Conservation (phyloP, 257 asterid species). For the Paulownia fortunei region DNA sequence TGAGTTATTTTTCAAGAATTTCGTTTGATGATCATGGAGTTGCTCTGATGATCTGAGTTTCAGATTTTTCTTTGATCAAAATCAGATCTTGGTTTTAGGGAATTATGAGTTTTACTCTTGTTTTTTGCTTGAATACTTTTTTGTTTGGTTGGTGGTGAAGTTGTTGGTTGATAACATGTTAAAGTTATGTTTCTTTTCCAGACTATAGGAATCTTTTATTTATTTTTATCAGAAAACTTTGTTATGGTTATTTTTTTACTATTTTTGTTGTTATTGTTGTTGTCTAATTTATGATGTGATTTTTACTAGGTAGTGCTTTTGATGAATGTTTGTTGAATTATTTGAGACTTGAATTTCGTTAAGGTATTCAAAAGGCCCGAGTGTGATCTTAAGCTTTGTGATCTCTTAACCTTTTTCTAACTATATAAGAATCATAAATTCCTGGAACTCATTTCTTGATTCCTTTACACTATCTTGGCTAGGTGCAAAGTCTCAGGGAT, state of each 20-base stretch:
- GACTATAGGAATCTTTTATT: neutral
- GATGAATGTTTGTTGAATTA: conserved; percentile 29
- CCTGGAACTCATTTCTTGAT: conserved; percentile 9
- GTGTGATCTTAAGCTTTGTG: conserved; percentile 24
- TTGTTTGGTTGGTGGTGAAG: conserved; percentile 21
- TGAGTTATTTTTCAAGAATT: neutral
- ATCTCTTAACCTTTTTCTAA: neutral
- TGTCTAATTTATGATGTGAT: conserved; percentile 25
- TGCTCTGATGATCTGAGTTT: conserved; percentile 33
- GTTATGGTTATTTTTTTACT: neutral
- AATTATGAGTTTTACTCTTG: neutral
- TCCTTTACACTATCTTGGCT: conserved; percentile 20
- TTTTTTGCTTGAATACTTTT: conserved; percentile 14
- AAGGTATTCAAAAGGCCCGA: conserved; percentile 23
- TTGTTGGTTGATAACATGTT: conserved; percentile 22
- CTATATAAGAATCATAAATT: neutral
- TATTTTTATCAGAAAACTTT: conserved; percentile 1
- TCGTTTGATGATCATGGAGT: conserved; percentile 21
- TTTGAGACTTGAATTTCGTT: conserved; percentile 27
- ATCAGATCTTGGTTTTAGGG: conserved; percentile 35
- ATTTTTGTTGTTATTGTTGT: neutral
- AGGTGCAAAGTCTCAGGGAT: conserved; percentile 46
- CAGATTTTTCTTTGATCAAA: conserved; percentile 14
- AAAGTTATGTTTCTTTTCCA: conserved; percentile 21
- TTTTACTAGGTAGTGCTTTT: conserved; percentile 33